Conservation (phyloP, 345 rosid species). For the Euphorbia pulcherrima region DNA sequence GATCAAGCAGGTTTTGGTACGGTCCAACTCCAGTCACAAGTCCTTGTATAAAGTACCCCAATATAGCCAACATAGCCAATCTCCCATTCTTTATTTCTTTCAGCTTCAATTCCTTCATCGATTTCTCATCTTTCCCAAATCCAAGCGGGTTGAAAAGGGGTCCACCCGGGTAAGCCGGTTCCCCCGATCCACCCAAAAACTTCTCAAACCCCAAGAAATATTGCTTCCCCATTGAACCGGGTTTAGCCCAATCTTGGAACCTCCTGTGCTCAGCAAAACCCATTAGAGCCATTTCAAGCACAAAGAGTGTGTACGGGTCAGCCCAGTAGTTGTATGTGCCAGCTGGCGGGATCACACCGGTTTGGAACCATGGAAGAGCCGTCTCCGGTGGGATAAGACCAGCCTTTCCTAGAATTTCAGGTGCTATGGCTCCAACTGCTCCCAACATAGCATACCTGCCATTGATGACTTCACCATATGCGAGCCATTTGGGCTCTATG, state of each 20-base stretch:
- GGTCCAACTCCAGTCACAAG: slow-evolving; percentile 92
- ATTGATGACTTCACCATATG: slow-evolving; percentile 87
- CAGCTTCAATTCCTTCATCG: slow-evolving; percentile 79
- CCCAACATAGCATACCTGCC: slow-evolving; percentile 89
- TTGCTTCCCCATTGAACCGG: slow-evolving; percentile 88
- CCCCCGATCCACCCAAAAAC: slow-evolving; percentile 71
- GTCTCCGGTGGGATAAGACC: slow-evolving; percentile 83
- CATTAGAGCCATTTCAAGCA: slow-evolving; percentile 89
- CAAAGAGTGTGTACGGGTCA: slow-evolving; percentile 79
- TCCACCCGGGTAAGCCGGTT: slow-evolving; percentile 90
- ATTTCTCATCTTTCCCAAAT: slow-evolving; percentile 82
- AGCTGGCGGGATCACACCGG: slow-evolving; percentile 96
- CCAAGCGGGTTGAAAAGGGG: slow-evolving; percentile 95
- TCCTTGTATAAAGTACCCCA: slow-evolving; percentile 75
- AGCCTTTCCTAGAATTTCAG: slow-evolving; percentile 79
- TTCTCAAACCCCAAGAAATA: slow-evolving; percentile 91
- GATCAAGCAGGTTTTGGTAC: slow-evolving; percentile 90
- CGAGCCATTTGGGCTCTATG: slow-evolving; percentile 94
- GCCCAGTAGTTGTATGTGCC: slow-evolving; percentile 98
- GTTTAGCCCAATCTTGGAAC: slow-evolving; percentile 85
- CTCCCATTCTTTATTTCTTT: slow-evolving; percentile 96
- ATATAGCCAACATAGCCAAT: slow-evolving; percentile 81
- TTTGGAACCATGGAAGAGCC: slow-evolving; percentile 92
- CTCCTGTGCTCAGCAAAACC: slow-evolving; percentile 98
- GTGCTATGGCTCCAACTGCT: slow-evolving; percentile 75